Evolutionary conservation across 768 basidiomycete species (phyloP).

Genomic region (Floccularia luteovirens): DNA sequence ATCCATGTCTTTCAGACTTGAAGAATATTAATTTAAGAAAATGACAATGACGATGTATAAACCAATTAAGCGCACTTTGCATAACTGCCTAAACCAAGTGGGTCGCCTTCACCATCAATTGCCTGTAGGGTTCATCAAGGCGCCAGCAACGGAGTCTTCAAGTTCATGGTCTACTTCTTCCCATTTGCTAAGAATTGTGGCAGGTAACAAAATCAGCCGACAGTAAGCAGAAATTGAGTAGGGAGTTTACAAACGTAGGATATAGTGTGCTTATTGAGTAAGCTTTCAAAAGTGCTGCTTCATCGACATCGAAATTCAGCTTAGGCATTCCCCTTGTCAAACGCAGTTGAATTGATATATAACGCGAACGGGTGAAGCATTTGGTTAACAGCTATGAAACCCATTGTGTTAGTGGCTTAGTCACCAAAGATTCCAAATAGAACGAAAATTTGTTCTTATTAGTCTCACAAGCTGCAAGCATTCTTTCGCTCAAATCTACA

Average conservation of each 20-base stretch:
- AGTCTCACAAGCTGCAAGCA: too few species aligned
- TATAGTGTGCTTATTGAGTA: constrained; percentile 76
- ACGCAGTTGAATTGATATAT: neutral
- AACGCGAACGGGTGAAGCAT: too few species aligned
- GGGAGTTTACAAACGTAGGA: constrained; percentile 49
- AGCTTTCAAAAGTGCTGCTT: constrained; percentile 76
- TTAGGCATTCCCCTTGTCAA: constrained; percentile 47
- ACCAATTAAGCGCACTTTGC: constrained; percentile 40
- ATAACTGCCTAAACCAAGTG: constrained; percentile 65
- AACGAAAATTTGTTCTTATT: too few species aligned
- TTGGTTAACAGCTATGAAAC: too few species aligned
- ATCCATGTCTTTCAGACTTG: constrained; percentile 49
- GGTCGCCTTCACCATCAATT: constrained; percentile 62
- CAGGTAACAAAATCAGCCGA: constrained; percentile 1
- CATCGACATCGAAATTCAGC: constrained; percentile 68
- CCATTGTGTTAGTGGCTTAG: too few species aligned
- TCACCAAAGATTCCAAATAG: too few species aligned
- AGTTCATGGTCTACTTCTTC: constrained; percentile 84
- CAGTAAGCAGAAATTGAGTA: neutral
- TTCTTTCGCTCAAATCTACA: too few species aligned
- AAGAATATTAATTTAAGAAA: constrained; percentile 5
- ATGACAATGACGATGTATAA: neutral
- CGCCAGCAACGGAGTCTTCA: constrained; percentile 67
- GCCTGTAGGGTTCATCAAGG: constrained; percentile 46
- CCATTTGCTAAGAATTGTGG: constrained; percentile 57